Percentiles rank a stretch among this genome's conserved stretches.
phyloP scores from a whole-genome alignment of 2,329 filamentous ascomycete genomes.

The Paracamarosporium sp. region DNA sequence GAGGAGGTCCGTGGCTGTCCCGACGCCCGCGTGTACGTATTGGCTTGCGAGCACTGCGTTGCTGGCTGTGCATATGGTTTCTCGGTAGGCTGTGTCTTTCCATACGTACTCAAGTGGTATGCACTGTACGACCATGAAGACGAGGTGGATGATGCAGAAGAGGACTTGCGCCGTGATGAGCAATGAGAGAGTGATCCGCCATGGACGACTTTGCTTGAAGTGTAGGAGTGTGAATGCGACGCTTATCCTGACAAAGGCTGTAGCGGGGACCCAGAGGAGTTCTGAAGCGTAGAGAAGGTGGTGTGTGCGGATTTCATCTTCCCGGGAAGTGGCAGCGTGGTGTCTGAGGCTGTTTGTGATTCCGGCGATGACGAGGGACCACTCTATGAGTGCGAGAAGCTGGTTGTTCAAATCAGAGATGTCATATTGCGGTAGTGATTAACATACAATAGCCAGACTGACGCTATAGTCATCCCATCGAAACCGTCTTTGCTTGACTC shows the following conservation, averaged over 20 bases:
- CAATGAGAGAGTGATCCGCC: conserved; percentile 25
- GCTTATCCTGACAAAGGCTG: conserved; percentile 23
- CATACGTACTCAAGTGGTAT: conserved; percentile 23
- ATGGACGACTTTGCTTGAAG: conserved; percentile 18
- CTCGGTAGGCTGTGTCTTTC: conserved; percentile 16
- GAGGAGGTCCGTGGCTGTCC: conserved; percentile 25
- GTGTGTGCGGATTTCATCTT: neutral
- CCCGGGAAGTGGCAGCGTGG: conserved; percentile 4
- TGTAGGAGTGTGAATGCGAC: conserved; percentile 33
- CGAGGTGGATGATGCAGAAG: conserved; percentile 21
- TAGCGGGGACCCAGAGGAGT: conserved; percentile 20
- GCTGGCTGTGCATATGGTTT: conserved; percentile 15
- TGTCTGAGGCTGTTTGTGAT: conserved; percentile 11
- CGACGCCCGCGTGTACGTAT: conserved; percentile 23
- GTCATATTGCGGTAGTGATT: neutral
- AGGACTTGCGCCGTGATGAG: conserved; percentile 29
- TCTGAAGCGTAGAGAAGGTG: conserved; percentile 19
- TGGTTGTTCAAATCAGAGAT: neutral
- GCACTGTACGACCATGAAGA: conserved; percentile 27
- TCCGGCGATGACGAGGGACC: conserved; percentile 15
- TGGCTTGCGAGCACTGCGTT: conserved; percentile 11
- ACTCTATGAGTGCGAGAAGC: conserved; percentile 18
- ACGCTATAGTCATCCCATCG: conserved; percentile 27
- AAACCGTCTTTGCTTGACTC: conserved; percentile 10
- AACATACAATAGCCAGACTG: conserved; percentile 16